Evolutionary conservation across 2,329 filamentous ascomycete genomes (phyloP), one percentile per base, ranked within the genome.

Genomic region (Fusarium liriodendri): DNA sequence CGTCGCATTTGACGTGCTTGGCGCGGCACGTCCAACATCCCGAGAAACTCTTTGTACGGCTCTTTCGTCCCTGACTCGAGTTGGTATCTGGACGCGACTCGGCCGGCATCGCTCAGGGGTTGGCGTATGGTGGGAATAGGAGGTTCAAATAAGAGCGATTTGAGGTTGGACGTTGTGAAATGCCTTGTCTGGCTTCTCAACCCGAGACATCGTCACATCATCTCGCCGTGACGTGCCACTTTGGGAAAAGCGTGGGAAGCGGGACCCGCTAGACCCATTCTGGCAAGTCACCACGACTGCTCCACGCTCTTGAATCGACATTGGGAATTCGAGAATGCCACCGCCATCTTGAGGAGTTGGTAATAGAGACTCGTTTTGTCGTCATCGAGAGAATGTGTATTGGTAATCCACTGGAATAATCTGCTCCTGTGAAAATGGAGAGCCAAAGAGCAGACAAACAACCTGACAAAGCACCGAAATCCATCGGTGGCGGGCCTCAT

Each of bases 21-120:
- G 76, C 75, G 7, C 76, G 66, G 66, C 76, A 78, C 1, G 76
- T 78, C 76, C 76, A 78, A 58, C 76, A 78, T 20, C 76, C 76
- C 3, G 76, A 77, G 18, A 78, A 78, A 18, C 66, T 78, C 67
- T 78, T 78, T 6, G 75, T 77, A 37, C 76, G 76, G n/a, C 50
- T 62, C 64, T 77, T 78, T 4, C 71, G 71, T n/a, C 62, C 70
- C 7, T 75, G 68, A 7, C 66, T 71, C 8, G 72, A 68, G 18
- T 54, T 18, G 59, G 55, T 7, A 62, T 70, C 55, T 45, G 69
- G 14, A 27, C 52, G 60, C 16, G 50, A n/a, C n/a, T 67, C 64
- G 32, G 55, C 66, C 6, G 70, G 38, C 76, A 77, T 77, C 6
- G 13, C 50, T 62, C 20, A 37, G 54, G 54, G n/a, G 20, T 37